phyloP scores from a whole-genome alignment of 345 rosid species.

The Populus pruinosa region DNA sequence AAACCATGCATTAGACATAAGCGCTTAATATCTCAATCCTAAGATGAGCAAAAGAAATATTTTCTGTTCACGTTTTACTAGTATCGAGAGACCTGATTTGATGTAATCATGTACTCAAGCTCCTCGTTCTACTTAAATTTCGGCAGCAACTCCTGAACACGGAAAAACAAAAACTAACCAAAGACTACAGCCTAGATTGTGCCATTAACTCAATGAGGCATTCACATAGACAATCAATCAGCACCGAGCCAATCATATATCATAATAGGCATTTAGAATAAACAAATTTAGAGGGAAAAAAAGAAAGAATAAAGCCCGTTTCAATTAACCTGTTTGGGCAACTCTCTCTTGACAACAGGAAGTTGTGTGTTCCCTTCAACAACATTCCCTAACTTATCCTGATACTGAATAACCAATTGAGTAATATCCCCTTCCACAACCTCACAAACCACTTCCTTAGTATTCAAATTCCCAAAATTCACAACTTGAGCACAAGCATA shows the following conservation, averaged over 20 bases:
- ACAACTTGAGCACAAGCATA: constrained; percentile 97
- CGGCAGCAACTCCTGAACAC: background rate
- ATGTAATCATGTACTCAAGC: background rate
- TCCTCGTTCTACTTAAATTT: background rate
- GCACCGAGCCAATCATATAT: background rate
- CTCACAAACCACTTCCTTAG: constrained; percentile 95
- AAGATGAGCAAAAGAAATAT: background rate
- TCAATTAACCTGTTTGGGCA: constrained; percentile 69
- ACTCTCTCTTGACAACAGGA: constrained; percentile 73
- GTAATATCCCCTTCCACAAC: constrained; percentile 97
- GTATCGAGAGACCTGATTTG: background rate
- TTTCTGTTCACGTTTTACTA: background rate
- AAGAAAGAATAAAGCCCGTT: background rate
- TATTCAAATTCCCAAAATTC: constrained; percentile 91
- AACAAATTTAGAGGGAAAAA: background rate
- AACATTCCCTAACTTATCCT: constrained; percentile 91
- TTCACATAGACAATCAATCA: background rate
- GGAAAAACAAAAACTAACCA: background rate
- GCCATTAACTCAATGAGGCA: background rate
- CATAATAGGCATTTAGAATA: background rate
- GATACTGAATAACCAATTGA: constrained; percentile 73
- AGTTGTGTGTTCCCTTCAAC: constrained; percentile 88
- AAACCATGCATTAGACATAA: background rate
- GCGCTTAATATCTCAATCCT: background rate
- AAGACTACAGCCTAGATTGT: background rate